These are phyloP conservation scores for Auricularia sp. DNA, from an alignment of 768 basidiomycete species.

Conservation along the genomic window DNA sequence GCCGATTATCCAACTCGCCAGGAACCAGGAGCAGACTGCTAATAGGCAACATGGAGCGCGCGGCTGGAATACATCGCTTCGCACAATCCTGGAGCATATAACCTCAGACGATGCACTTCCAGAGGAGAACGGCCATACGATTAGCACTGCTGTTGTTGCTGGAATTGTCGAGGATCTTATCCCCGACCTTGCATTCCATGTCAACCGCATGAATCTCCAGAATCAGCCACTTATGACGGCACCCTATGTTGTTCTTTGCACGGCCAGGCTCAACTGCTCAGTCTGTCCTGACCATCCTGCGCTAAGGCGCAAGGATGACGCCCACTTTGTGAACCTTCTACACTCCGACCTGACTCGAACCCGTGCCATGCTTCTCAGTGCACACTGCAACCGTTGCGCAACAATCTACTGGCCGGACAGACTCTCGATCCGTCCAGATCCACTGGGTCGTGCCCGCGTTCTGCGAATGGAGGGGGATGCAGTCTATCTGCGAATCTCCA, in stretches of 20 bases:
- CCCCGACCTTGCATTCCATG: not conserved
- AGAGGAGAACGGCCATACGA: not conserved
- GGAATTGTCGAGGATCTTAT: not conserved
- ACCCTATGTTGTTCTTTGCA: not conserved
- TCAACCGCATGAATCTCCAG: no score
- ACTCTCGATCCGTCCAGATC: not conserved
- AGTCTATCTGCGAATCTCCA: not conserved
- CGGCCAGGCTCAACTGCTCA: not conserved
- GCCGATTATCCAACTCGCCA: not conserved
- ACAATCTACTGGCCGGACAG: not conserved
- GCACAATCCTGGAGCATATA: not conserved
- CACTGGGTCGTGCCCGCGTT: not conserved
- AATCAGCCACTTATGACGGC: not conserved
- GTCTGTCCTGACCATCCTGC: not conserved
- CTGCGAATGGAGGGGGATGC: not conserved
- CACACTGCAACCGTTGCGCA: not conserved
- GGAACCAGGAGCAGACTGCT: not conserved
- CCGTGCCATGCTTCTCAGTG: not conserved
- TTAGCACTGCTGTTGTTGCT: not conserved
- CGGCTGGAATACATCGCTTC: not conserved
- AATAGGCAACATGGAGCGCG: not conserved
- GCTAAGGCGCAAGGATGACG: not conserved
- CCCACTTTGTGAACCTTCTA: not conserved
- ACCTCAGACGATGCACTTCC: not conserved
- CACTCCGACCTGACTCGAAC: not conserved